Conservation (phyloP, 805 yeast species). For the Kazachstania africana region DNA sequence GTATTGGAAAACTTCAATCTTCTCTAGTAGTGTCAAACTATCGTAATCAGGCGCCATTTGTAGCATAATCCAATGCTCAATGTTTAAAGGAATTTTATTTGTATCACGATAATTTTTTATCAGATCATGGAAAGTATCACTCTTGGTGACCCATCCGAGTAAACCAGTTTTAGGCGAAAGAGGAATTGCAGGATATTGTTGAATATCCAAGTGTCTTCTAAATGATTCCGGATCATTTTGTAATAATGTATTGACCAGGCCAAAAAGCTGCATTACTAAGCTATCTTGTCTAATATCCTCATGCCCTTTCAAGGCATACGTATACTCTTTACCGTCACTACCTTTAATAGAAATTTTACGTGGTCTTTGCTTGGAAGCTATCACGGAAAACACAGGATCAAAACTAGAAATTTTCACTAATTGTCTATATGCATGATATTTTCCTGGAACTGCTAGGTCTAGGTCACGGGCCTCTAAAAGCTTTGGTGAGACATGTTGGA, state of each 20-base stretch:
- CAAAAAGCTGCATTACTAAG: slow-evolving; percentile 94
- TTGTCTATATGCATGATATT: slow-evolving; percentile 76
- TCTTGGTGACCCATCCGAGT: slow-evolving; percentile 93
- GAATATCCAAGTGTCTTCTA: slow-evolving; percentile 89
- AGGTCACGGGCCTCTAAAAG: slow-evolving; percentile 66
- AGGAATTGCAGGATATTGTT: slow-evolving; percentile 87
- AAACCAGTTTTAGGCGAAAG: slow-evolving; percentile 94
- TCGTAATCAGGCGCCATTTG: slow-evolving; percentile 98
- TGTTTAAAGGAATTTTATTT: slow-evolving; percentile 75
- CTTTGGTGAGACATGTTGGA: slow-evolving; percentile 90
- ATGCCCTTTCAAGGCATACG: slow-evolving; percentile 79
- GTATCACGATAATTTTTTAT: slow-evolving; percentile 89
- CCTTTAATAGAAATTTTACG: slow-evolving; percentile 72
- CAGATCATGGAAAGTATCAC: slow-evolving; percentile 90
- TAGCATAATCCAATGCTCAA: slow-evolving; percentile 89
- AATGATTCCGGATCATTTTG: slow-evolving; percentile 90
- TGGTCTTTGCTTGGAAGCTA: slow-evolving; percentile 93
- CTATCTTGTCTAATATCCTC: slow-evolving; percentile 97
- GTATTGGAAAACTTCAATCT: slow-evolving; percentile 92
- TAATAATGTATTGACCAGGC: slow-evolving; percentile 82
- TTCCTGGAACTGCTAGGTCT: slow-evolving; percentile 88
- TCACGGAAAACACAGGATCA: slow-evolving; percentile 76
- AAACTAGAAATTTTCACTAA: slow-evolving; percentile 60
- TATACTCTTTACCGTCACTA: slow-evolving; percentile 85
- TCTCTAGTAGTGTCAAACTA: slow-evolving; percentile 73